These are phyloP conservation scores for Penicillium sp. DNA, from an alignment of 2,329 filamentous ascomycete genomes.

Conservation along the genomic window DNA sequence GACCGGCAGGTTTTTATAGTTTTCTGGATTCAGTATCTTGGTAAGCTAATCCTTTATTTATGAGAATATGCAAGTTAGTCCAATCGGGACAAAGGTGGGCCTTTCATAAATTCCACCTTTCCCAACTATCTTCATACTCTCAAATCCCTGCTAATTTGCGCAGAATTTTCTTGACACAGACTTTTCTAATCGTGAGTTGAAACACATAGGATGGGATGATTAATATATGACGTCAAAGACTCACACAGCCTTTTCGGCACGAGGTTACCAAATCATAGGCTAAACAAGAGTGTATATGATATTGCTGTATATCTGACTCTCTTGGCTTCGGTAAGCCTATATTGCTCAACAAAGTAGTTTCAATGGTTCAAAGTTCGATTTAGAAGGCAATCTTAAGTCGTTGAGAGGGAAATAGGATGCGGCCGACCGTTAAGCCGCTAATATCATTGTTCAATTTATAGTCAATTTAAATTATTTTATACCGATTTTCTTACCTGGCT, in stretches of 20 bases:
- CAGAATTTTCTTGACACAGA: not conserved
- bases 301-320: not conserved
- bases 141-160: not conserved
- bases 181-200: not conserved
- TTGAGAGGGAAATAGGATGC: not conserved
- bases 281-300: not conserved
- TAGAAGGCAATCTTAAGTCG: not conserved
- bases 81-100: not conserved
- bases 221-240: not conserved
- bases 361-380: not conserved
- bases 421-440: not conserved
- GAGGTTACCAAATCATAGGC: not conserved
- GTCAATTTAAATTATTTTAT: not conserved
- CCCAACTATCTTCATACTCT: not conserved
- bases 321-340: not conserved
- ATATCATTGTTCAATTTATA: not conserved
- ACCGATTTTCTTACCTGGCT: not conserved
- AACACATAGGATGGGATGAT: not conserved
- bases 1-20: not conserved
- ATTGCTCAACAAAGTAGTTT: not conserved
- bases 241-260: not conserved
- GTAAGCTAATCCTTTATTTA: not conserved
- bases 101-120: not conserved
- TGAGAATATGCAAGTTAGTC: not conserved
- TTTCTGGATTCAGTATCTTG: not conserved